These are phyloP conservation scores for Candida ponderosae DNA, from an alignment of 805 yeast genomes.

Conservation along the genomic window DNA sequence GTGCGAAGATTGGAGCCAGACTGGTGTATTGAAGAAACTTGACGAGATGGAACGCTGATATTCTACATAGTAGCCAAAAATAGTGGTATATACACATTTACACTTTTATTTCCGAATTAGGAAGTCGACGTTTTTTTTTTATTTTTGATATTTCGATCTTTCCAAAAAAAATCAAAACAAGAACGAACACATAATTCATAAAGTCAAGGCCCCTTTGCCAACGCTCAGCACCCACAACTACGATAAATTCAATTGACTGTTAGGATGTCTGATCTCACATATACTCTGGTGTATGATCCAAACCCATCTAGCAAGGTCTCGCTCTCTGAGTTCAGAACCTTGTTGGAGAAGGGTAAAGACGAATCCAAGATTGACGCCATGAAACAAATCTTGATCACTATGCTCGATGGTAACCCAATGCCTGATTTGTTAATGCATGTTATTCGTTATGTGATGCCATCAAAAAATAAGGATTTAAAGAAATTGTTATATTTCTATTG, in stretches of 20 bases:
- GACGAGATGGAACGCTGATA: conserved; percentile 21
- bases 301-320: conserved; percentile 52
- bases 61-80: no score
- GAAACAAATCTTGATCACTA: conserved; percentile 77
- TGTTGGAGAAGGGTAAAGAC: conserved; percentile 85
- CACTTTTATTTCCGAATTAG: no score
- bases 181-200: no score
- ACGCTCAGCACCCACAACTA: no score
- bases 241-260: background rate
- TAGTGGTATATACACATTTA: no score
- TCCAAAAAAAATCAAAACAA: no score
- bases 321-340: conserved; percentile 62
- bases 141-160: no score
- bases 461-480: conserved; percentile 83
- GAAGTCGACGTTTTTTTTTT: no score
- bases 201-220: no score
- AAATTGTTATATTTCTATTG: conserved; percentile 91
- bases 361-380: conserved; percentile 82
- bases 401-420: conserved; percentile 89
- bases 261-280: conserved; percentile 39
- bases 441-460: conserved; percentile 96
- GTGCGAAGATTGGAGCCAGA: conserved; percentile 68
- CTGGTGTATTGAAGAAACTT: conserved; percentile 35
- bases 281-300: conserved; percentile 77
- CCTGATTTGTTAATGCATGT: conserved; percentile 94